Evolutionary conservation across 1,284 basidiomycete genomes (phyloP).

Genomic region (Melanopsichium pennsylvanicum): DNA sequence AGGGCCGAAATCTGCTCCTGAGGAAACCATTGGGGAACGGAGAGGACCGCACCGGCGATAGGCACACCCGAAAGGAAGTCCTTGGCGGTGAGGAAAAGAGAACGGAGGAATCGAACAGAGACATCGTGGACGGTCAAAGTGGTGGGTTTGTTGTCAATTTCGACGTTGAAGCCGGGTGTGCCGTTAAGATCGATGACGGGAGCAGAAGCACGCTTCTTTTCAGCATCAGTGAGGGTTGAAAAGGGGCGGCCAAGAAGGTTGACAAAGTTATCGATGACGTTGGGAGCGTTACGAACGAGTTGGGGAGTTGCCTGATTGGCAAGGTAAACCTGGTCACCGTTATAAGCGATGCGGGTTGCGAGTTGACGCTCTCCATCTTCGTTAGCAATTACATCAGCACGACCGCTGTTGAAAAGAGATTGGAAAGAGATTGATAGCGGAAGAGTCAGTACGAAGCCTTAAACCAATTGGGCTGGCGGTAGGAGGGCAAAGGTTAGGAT

Average conservation of each 20-base stretch:
- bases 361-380: constrained; percentile 99
- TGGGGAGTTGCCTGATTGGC: constrained; percentile 95
- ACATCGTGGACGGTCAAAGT: constrained; percentile 84
- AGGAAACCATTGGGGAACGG: constrained; percentile 80
- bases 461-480: not conserved
- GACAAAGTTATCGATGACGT: constrained; percentile 92
- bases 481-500: not conserved
- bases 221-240: constrained; percentile 75
- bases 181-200: constrained; percentile 77
- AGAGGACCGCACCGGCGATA: constrained; percentile 83
- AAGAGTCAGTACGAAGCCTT: constrained; percentile 3
- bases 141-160: constrained; percentile 75
- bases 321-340: constrained; percentile 76
- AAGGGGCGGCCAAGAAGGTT: constrained; percentile 92
- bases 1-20: constrained; percentile 77
- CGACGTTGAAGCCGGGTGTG: constrained; percentile 74
- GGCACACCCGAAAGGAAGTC: constrained; percentile 86
- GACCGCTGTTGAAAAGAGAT: constrained; percentile 34
- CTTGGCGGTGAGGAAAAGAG: constrained; percentile 84
- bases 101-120: constrained; percentile 83
- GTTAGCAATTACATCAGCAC: constrained; percentile 79
- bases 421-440: not conserved
- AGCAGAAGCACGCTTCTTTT: constrained; percentile 79
- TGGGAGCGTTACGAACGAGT: constrained; percentile 91
- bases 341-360: constrained; percentile 90